Evolutionary conservation across 768 basidiomycete genomes (phyloP), one percentile per base, ranked within the genome.

Genomic region (Candolleomyces efflorescens): DNA sequence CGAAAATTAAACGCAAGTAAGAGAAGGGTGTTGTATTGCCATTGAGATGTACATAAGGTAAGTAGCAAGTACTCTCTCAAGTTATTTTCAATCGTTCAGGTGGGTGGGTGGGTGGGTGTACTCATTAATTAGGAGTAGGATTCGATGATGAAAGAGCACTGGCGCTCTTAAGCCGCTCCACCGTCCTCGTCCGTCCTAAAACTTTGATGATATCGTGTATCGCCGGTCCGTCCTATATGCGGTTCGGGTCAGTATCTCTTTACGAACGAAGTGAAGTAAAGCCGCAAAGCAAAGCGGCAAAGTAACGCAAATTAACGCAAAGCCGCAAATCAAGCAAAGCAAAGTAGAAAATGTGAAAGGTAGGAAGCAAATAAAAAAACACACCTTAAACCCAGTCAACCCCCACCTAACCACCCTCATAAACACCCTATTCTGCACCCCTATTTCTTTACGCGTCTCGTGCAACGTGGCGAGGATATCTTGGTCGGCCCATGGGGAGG

Each of bases 371-470:
- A n/a, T n/a, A n/a, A n/a, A n/a, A 43, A 17, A 26, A 65, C 79
- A n/a, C 56, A 89, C 94, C 83, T 90, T 93, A 74, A 85, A 82
- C 2, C 87, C 94, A 1, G 89, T 94, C 62, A 97, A 67, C 3
- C 88, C 89, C 66, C 90, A 83, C 53, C 95, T 73, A 52, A 96
- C 69, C 0, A 83, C 79, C 1, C 81, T 86, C 85, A 94, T 87
- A 62, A 92, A 83, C 20, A 73, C 62, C 53, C 81, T 86, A 45
- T 71, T 71, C 53, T 77, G 73, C 12, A 82, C 56, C 2, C 68
- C 71, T 1, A 76, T 63, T 32, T 64, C 67, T 36, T 75, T 70
- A 36, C 74, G 77, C 61, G 78, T 78, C 12, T 76, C 70, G 24
- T 83, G 77, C 7, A 88, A 64, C 4, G 78, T 49, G 13, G 58